Base-by-base conservation (phyloP, 1,139 yeast species). In the Hemisphaericaspora lyxosophila region DNA sequence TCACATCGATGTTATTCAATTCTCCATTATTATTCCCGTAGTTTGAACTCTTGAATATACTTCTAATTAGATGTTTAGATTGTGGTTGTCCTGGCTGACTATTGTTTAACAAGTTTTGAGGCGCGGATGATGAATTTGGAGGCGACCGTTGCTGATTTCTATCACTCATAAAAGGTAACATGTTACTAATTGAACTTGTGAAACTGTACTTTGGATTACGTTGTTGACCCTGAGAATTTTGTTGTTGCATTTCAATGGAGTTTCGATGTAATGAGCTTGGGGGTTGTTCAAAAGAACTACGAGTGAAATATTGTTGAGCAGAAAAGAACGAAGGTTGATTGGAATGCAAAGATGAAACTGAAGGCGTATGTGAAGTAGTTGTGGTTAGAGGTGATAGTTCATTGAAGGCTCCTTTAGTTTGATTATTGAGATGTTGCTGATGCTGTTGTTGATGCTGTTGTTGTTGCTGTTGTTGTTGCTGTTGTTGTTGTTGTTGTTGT, bases 301-400 rank as follows among this genome's bases (percentile, higher is more conserved):
- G 51, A 4, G 67, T 56, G 31, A 70, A 48, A 47, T 61, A 66
- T 45, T 70, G 76, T 29, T 69, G 70, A 1, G 77, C 76, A 1
- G 73, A 67, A 43, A 70, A 69, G 45, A 69, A 71, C 5, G 74
- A 68, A 5, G 71, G 74, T 41, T 70, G 76, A 2, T 69, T 59
- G 17, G 73, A 69, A 44, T 70, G 74, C 12, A 68, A 49, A 2
- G 75, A 69, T 26, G 62, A 59, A 5, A 67, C 54, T 5, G 75
- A 68, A 0, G 72, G 75, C 0, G 76, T 67, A 31, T 67, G 56
- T 3, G 75, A 70, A 0, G 75, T 70, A 13, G 74, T 68, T 2
- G 77, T 70, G 11, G 76, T 70, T 35, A 70, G 50, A 2, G 77
- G 77, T 14, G 72, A 64, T 33, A 71, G 51, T 18, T 70, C 76